Base-by-base conservation (phyloP, 1,284 basidiomycete genomes). In the Ganoderma lingzhi region DNA sequence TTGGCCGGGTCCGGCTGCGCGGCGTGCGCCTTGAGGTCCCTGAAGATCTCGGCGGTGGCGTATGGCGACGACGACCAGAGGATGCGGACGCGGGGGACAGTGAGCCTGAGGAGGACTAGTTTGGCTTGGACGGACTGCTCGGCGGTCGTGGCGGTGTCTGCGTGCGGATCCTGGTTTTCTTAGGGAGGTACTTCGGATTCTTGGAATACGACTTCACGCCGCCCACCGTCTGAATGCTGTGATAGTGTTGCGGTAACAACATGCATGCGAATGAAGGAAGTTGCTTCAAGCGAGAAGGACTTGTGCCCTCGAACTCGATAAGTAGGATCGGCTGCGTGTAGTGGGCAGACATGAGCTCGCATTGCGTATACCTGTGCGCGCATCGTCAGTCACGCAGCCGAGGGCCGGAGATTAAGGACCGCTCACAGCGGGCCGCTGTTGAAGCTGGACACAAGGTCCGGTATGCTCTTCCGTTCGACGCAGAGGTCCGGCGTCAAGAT, bases 231-330 rank as follows among this genome's bases (percentile, higher is more conserved):
- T 23, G 23, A 23, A 74, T 62, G 23, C 32, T 19, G 44, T 28
- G 45, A 6, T 37, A 66, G 28, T 32, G 32, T 0, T 39, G 48
- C 23, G 45, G 39, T 14, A 35, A 12, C 2, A 15, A 23, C 23
- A 23, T 32, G 9, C 12, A n/a, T 23, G 4, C 41, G 30, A 32
- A 32, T 32, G 41, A 48, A 23, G 23, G 23, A 23, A 51, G 86
- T 70, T 76, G 95, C 96, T 80, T 95, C 91, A 15, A 98, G 85
- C 0, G 95, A 94, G 80, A 99, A 99, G 0, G 95, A 91, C 77
- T 97, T 98, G 80, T 98, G 94, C 80, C 96, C 76, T 99, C 97
- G 75, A 99, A 99, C 78, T 99, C 97, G 76, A 99, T 98, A n/a
- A 99, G 86, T 17, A 99, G 83, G 65, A 99, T 89, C 0, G 97